These are phyloP conservation scores for Fusarium concolor DNA, from an alignment of 2,329 filamentous ascomycete genomes.

Conservation along the genomic window DNA sequence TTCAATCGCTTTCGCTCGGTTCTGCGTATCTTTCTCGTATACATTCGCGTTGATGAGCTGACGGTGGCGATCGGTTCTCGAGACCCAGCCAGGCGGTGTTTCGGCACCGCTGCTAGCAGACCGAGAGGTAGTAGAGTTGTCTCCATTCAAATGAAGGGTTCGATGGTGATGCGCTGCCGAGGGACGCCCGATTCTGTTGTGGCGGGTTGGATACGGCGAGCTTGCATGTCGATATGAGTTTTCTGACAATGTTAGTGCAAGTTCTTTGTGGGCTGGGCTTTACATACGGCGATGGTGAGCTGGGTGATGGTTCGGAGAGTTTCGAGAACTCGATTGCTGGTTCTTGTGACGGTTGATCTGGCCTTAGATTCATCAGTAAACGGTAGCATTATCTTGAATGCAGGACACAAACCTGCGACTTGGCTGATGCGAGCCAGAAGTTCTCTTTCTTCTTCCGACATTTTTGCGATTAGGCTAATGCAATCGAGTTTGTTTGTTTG, in stretches of 20 bases:
- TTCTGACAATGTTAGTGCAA: constrained; percentile 42
- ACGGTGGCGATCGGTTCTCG: constrained; percentile 79
- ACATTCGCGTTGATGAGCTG: constrained; percentile 85
- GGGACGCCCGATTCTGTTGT: constrained; percentile 53
- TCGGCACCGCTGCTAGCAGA: constrained; percentile 53
- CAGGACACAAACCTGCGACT: constrained; percentile 58
- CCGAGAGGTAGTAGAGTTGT: constrained; percentile 52
- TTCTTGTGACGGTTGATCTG: constrained; percentile 85
- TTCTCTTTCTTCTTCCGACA: constrained; percentile 64
- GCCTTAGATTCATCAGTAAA: constrained; percentile 60
- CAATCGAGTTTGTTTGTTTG: not conserved
- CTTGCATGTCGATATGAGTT: constrained; percentile 50
- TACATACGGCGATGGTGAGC: constrained; percentile 54
- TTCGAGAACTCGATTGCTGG: constrained; percentile 61
- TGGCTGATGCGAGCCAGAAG: constrained; percentile 66
- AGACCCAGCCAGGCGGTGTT: constrained; percentile 66
- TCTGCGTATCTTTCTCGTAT: constrained; percentile 78
- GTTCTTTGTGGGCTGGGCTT: not conserved
- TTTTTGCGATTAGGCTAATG: constrained; percentile 32
- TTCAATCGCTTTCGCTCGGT: constrained; percentile 77
- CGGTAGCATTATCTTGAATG: constrained; percentile 16
- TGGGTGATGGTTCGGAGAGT: constrained; percentile 45
- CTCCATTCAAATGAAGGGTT: constrained; percentile 73
- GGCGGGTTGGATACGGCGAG: constrained; percentile 51
- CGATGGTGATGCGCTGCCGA: constrained; percentile 57